These are phyloP conservation scores for Aspergillus floridensis DNA, from an alignment of 2,329 filamentous ascomycete genomes.

Conservation along the genomic window DNA sequence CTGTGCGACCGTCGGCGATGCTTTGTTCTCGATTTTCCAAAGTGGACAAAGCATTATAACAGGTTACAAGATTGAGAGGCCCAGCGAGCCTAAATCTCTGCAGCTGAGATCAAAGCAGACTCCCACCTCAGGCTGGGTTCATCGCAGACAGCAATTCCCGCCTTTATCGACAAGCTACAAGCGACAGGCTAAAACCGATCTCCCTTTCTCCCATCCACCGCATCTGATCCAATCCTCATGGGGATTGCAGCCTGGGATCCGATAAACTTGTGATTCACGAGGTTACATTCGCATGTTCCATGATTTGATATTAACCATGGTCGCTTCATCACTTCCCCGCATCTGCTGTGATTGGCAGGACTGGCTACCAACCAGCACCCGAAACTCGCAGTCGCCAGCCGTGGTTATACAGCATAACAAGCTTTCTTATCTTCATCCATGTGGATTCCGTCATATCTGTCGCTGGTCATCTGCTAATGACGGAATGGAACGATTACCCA, in stretches of 20 bases:
- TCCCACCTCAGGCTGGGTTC: no score
- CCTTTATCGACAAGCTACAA: no score
- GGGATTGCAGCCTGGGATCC: background rate
- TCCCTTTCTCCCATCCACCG: background rate
- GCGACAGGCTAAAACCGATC: no score
- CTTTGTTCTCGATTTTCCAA: no score
- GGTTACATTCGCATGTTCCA: background rate
- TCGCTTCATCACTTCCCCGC: background rate
- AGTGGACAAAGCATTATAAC: no score
- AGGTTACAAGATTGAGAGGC: no score
- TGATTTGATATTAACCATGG: background rate
- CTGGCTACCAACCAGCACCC: background rate
- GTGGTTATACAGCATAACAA: background rate
- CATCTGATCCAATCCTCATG: background rate
- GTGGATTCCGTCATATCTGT: background rate
- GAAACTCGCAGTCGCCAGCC: background rate
- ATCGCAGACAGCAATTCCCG: no score
- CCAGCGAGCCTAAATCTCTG: no score
- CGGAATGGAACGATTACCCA: background rate
- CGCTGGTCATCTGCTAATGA: background rate
- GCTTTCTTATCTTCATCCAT: background rate
- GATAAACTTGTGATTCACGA: background rate
- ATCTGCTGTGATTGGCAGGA: background rate
- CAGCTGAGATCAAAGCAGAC: no score
- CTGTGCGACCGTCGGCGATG: no score